Evolutionary conservation across 2,329 filamentous ascomycete species (phyloP).

Genomic region (Verticillium isaacii): DNA sequence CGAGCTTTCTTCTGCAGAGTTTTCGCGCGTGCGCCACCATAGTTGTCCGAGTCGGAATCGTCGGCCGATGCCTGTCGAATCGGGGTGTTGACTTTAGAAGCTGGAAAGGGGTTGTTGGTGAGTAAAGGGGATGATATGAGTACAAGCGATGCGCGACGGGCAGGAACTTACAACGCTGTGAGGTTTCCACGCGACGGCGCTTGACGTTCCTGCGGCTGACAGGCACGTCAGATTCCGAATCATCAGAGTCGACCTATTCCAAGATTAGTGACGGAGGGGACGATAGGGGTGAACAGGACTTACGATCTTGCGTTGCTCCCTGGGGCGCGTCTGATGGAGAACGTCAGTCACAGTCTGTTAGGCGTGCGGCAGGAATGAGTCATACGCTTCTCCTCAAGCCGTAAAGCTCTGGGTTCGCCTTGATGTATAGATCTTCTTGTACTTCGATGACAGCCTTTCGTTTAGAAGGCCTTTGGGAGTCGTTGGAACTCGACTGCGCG

Average conservation of each 20-base stretch:
- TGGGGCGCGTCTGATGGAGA: constrained; percentile 45
- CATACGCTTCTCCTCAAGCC: constrained; percentile 88
- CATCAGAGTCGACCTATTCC: constrained; percentile 46
- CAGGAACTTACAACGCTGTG: constrained; percentile 51
- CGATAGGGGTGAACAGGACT: constrained; percentile 18
- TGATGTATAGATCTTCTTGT: constrained; percentile 78
- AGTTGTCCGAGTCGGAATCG: constrained; percentile 70
- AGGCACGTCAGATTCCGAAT: constrained; percentile 67
- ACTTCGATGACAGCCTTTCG: constrained; percentile 62
- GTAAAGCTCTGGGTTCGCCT: constrained; percentile 90
- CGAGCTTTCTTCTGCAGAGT: constrained; percentile 72
- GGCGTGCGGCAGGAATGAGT: constrained; percentile 8
- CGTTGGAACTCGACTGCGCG: constrained; percentile 64
- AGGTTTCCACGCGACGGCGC: constrained; percentile 63
- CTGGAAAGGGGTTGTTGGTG: constrained; percentile 28
- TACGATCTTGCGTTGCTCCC: constrained; percentile 55
- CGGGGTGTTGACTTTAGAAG: constrained; percentile 57
- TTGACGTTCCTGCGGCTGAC: constrained; percentile 56
- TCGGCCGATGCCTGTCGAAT: constrained; percentile 47
- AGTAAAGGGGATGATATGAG: neutral
- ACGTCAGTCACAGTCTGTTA: constrained; percentile 18
- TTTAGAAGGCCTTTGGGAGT: constrained; percentile 66
- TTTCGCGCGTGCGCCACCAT: constrained; percentile 70
- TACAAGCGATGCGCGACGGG: neutral
- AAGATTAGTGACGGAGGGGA: neutral